Evolutionary conservation across 1,284 basidiomycete species (phyloP).

Genomic region (Apiotrichum mycotoxinovorans): DNA sequence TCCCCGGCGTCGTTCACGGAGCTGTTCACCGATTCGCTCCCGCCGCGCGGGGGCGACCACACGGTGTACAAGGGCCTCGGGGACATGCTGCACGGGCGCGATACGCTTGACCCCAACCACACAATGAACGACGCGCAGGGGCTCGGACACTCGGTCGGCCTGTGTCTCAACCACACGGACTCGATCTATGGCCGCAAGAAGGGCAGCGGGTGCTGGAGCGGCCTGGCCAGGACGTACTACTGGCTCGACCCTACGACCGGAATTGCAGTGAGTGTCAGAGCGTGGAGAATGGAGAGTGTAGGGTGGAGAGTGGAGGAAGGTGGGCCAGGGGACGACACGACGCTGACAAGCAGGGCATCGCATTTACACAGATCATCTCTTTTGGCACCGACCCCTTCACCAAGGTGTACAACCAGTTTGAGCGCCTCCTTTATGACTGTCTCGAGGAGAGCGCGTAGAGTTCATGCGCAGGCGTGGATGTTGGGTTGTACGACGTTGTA

Average conservation of each 20-base stretch:
- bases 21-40: conserved; percentile 27
- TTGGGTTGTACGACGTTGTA: too few species aligned
- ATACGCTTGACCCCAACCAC: conserved; percentile 15
- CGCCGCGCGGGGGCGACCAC: conserved; percentile 5
- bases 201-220: conserved; percentile 29
- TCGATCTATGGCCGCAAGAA: conserved; percentile 14
- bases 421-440: conserved; percentile 33
- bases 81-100: conserved; percentile 5
- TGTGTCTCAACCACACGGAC: conserved; percentile 10
- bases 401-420: conserved; percentile 29
- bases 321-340: too few species aligned
- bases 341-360: conserved; percentile 18
- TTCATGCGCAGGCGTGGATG: not conserved
- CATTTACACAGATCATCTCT: conserved; percentile 28
- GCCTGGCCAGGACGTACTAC: conserved; percentile 24
- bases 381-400: conserved; percentile 22
- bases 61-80: conserved; percentile 10
- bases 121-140: conserved; percentile 10
- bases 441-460: conserved; percentile 16
- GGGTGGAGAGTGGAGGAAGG: too few species aligned
- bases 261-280: conserved; percentile 17
- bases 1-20: conserved; percentile 16
- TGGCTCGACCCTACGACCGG: conserved; percentile 26
- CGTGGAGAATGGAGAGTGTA: not conserved
- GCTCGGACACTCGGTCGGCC: conserved; percentile 17